Evolutionary conservation across 1,284 basidiomycete species (phyloP).

Genomic region (Malassezia brasiliensis): DNA sequence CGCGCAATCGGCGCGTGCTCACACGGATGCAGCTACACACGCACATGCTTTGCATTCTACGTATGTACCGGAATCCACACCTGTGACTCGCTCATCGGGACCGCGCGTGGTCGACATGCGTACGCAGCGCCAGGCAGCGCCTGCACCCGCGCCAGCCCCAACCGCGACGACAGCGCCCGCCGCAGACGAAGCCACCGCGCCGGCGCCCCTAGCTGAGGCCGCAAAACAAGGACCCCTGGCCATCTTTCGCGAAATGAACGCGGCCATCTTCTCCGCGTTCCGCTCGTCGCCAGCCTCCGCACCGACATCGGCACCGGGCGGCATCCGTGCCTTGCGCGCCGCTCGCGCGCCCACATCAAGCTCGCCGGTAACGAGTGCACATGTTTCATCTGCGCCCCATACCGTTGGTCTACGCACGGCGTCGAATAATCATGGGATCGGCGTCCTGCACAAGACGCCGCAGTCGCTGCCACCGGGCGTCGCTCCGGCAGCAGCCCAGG

Average conservation of each 20-base stretch:
- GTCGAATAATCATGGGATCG: neutral
- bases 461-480: neutral
- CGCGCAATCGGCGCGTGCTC: no score
- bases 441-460: slow-evolving; percentile 1
- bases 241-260: slow-evolving; percentile 16
- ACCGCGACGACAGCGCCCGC: neutral
- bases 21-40: no score
- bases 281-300: neutral
- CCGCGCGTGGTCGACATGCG: no score
- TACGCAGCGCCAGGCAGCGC: neutral
- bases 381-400: neutral
- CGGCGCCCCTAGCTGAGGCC: neutral
- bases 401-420: neutral
- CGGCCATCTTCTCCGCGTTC: slow-evolving; percentile 2
- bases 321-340: neutral
- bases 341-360: neutral
- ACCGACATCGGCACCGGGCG: neutral
- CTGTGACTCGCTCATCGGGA: no score
- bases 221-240: neutral
- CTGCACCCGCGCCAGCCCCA: no score
- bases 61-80: no score
- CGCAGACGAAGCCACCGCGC: neutral
- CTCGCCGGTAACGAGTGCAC: neutral
- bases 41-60: no score
- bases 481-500: neutral